Percentiles rank a stretch among this genome's conserved stretches.
Conservation (phyloP, 805 yeast species). For the Priceomyces medius region DNA sequence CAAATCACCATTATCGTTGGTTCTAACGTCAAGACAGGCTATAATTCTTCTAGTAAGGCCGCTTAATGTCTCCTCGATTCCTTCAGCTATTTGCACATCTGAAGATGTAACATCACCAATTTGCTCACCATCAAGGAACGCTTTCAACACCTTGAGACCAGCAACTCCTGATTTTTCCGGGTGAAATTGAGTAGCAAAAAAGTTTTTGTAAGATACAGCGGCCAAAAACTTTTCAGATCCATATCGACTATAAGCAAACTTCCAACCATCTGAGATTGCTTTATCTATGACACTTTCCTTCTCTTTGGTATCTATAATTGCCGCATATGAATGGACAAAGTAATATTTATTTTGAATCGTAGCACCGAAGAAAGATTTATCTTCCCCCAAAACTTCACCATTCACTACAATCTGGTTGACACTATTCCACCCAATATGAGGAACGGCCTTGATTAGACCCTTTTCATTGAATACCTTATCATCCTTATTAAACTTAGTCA, state of each 20-base stretch:
- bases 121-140: constrained; percentile 59
- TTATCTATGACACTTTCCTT: constrained; percentile 27
- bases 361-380: constrained; percentile 54
- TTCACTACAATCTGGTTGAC: constrained; percentile 25
- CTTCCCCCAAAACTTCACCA: constrained; percentile 21
- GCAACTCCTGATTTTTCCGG: constrained; percentile 98
- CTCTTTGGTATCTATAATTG: constrained; percentile 45
- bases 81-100: constrained; percentile 20
- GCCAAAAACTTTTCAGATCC: constrained; percentile 82
- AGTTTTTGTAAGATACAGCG: constrained; percentile 69
- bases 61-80: constrained; percentile 37
- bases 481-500: constrained; percentile 54
- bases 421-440: constrained; percentile 95
- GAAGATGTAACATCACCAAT: constrained; percentile 17
- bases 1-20: constrained; percentile 90
- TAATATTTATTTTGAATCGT: constrained; percentile 73
- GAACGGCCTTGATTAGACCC: constrained; percentile 71
- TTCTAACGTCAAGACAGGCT: constrained; percentile 96
- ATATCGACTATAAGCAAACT: constrained; percentile 67
- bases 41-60: constrained; percentile 89
- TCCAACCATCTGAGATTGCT: constrained; percentile 55
- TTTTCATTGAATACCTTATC: constrained; percentile 30
- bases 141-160: constrained; percentile 73
- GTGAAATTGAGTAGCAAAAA: constrained; percentile 96
- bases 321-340: constrained; percentile 94